A percentile compares a stretch with the other conserved stretches of the same genome.
Evolutionary conservation across 73 alveolate genomes (phyloP).

Genomic region (Paramecium biaurelia): DNA sequence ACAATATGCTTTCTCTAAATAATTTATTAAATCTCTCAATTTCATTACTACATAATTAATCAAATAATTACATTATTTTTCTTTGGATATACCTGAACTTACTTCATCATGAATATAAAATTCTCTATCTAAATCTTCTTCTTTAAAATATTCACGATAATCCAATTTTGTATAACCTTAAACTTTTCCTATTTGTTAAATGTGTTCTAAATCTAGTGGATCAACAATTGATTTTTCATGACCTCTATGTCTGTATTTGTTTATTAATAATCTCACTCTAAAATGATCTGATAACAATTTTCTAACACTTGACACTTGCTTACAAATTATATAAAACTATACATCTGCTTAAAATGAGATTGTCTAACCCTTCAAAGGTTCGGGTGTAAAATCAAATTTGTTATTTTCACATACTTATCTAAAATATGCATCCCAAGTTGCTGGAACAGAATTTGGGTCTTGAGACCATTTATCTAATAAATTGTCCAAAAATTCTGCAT

Average conservation of each 20-base stretch:
- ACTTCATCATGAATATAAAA: constrained; percentile 68
- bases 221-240: constrained; percentile 83
- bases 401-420: constrained; percentile 63
- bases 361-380: not conserved
- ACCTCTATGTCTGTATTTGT: constrained; percentile 78
- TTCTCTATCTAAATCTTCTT: constrained; percentile 78
- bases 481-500: constrained; percentile 70
- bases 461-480: constrained; percentile 76
- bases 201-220: constrained; percentile 68
- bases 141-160: constrained; percentile 70
- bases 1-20: constrained; percentile 77
- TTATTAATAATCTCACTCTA: constrained; percentile 69
- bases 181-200: not conserved
- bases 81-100: constrained; percentile 42
- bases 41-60: constrained; percentile 50
- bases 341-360: not conserved
- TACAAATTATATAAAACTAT: not conserved
- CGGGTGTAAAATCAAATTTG: constrained; percentile 51
- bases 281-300: constrained; percentile 66
- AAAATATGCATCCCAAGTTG: constrained; percentile 82
- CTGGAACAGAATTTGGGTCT: constrained; percentile 77
- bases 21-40: constrained; percentile 78
- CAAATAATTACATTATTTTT: not conserved
- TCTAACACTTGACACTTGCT: not conserved
- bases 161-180: not conserved